These are phyloP conservation scores for Pleodorina starrii DNA, from an alignment of 139 green algal genomes.

Conservation along the genomic window DNA sequence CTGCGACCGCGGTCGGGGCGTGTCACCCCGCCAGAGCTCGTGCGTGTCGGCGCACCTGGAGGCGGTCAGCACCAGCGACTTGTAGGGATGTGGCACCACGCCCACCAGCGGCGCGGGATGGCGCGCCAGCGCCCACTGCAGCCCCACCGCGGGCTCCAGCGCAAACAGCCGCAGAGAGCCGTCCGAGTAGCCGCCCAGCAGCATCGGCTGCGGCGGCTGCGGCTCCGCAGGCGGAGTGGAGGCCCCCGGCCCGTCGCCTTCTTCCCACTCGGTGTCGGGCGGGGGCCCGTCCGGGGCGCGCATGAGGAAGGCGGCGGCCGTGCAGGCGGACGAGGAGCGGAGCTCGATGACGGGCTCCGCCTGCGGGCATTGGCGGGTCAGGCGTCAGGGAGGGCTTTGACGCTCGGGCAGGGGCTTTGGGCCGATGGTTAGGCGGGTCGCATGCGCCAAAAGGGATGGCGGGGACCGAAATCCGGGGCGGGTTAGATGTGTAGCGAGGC, in stretches of 20 bases:
- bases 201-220: constrained; percentile 3
- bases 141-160: constrained; percentile 9
- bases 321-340: constrained; percentile 22
- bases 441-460: no score
- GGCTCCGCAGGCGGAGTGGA: not conserved
- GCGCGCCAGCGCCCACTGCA: constrained; percentile 45
- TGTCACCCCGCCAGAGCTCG: not conserved
- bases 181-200: constrained; percentile 57
- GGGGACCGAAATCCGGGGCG: no score
- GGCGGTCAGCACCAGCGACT: constrained; percentile 37
- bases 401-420: no score
- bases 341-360: constrained; percentile 56
- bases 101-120: constrained; percentile 48
- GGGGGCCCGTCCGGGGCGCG: not conserved
- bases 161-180: constrained; percentile 56
- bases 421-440: no score
- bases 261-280: not conserved
- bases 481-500: no score
- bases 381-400: no score
- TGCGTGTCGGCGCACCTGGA: constrained; percentile 24
- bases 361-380: constrained; percentile 30
- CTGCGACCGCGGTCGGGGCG: no score
- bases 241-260: not conserved
- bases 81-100: constrained; percentile 45
- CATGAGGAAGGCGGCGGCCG: constrained; percentile 24